Percentiles rank a stretch among this genome's conserved stretches.
phyloP scores from a whole-genome alignment of 2,329 filamentous ascomycete species.

The Neofusicoccum sp. region DNA sequence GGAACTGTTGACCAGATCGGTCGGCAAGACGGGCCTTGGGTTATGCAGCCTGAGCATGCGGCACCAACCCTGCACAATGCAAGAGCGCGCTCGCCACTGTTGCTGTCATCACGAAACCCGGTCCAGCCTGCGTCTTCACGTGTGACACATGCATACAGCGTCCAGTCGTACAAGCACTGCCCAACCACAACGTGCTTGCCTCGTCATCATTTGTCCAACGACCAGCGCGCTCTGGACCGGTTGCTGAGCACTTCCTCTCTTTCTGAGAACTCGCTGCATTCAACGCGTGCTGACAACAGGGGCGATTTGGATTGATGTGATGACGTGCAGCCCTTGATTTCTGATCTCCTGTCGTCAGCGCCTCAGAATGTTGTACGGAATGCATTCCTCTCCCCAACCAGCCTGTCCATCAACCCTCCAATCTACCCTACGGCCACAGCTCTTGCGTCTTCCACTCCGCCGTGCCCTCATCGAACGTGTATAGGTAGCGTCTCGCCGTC shows the following conservation, averaged over 20 bases:
- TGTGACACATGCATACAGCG: not conserved
- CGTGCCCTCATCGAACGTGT: conserved; percentile 56
- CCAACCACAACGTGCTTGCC: too few species aligned
- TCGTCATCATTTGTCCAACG: not conserved
- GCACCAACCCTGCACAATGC: too few species aligned
- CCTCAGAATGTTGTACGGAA: conserved; percentile 17
- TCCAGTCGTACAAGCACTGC: not conserved
- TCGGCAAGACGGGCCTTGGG: too few species aligned
- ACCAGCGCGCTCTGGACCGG: not conserved
- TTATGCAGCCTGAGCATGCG: too few species aligned
- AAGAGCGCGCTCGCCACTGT: too few species aligned
- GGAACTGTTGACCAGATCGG: too few species aligned
- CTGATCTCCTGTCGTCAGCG: conserved; percentile 4
- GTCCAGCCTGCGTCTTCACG: too few species aligned
- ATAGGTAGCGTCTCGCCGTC: conserved; percentile 63
- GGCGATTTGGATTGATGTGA: not conserved
- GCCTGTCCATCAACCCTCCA: not conserved
- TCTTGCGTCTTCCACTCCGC: conserved; percentile 57
- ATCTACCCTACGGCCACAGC: conserved; percentile 35
- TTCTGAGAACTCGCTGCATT: not conserved
- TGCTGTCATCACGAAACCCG: too few species aligned
- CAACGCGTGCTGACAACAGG: not conserved
- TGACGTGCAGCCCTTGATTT: conserved; percentile 11
- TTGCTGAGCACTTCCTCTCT: not conserved
- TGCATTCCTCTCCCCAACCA: conserved; percentile 7